Base-by-base conservation (phyloP, 2,329 filamentous ascomycete genomes). In the Botrytis tulipae region DNA sequence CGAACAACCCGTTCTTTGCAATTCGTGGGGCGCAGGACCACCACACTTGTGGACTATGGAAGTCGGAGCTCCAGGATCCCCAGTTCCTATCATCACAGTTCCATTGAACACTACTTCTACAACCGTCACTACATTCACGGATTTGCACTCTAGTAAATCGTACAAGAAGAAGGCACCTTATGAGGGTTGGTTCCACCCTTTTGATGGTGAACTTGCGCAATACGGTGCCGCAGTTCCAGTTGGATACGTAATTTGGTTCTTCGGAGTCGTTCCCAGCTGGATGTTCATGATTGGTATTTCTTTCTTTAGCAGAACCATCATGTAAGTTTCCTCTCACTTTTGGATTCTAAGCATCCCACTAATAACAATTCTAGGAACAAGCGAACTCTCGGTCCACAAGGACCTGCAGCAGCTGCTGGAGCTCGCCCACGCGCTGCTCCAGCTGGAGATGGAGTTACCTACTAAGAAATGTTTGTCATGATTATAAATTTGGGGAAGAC, bases 251-350 rank as follows among this genome's bases (percentile, higher is more conserved):
- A 85, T 93, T 78, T 94, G 89, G 88, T 85, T 85, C 76, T 89
- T 92, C 79, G 86, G 87, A 78, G 83, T 91, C 67, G 83, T 93
- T 74, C 88, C 92, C 73, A 90, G 91, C 85, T 95, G 93, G 93
- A 83, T 89, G 72, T 90, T 94, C 80, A 95, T 95, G 93, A 86
- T 95, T 77, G 81, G 88, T 67, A 86, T 95, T 78, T 93, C 91
- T 71, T 90, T 95, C 81, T 80, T 92, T 76, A 93, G 90, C 86
- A 87, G 92, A 80, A 88, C 85, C 73, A 87, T 95, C 82, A 94
- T 95, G 93, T 94, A 84, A 87, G 91, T 86, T 65, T 16, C 22
- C 32, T 18, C 44, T 14, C 54, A n/a, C 5, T 29, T 18, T 44
- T 14, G n/a, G n/a, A 16, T 73, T 67, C 35, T 18, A 72, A 57